Evolutionary conservation across 495 filamentous ascomycete species (phyloP).

Genomic region (Trichocladium uniseriatum): DNA sequence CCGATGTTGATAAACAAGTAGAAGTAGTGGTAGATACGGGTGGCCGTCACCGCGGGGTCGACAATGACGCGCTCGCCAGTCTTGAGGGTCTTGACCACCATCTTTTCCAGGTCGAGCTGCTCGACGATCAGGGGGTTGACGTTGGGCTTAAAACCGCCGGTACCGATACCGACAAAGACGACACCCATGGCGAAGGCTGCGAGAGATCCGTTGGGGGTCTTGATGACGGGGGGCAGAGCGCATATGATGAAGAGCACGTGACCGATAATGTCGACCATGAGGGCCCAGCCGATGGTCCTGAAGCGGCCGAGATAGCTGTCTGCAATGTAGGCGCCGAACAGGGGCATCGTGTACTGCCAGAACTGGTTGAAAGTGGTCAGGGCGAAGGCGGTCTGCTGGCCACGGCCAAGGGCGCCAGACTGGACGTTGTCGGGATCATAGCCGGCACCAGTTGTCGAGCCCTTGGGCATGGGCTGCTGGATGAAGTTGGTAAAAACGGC

Average conservation of each 20-base stretch:
- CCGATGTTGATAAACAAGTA: constrained; percentile 67
- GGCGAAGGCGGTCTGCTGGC: constrained; percentile 55
- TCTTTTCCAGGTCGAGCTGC: constrained; percentile 33
- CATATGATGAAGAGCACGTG: constrained; percentile 58
- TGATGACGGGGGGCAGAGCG: constrained; percentile 52
- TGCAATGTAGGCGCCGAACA: constrained; percentile 59
- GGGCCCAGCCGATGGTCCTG: constrained; percentile 53
- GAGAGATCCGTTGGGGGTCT: constrained; percentile 42
- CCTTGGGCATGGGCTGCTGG: constrained; percentile 50
- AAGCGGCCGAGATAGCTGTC: constrained; percentile 65
- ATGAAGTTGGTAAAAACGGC: constrained; percentile 54
- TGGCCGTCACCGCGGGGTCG: constrained; percentile 55
- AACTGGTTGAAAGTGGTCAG: constrained; percentile 64
- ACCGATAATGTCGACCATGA: constrained; percentile 51
- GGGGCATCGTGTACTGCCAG: constrained; percentile 64
- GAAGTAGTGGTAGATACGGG: constrained; percentile 54
- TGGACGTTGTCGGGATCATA: constrained; percentile 32
- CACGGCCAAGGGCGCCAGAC: constrained; percentile 58
- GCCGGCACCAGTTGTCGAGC: constrained; percentile 52
- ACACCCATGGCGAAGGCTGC: constrained; percentile 53
- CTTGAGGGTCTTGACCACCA: constrained; percentile 37
- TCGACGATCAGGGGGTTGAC: constrained; percentile 53
- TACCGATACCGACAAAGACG: constrained; percentile 57
- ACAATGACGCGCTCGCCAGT: constrained; percentile 59
- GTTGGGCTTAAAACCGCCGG: constrained; percentile 57